Base-by-base conservation (phyloP, 2,329 filamentous ascomycete genomes). In the Neofusicoccum cordaticola region DNA sequence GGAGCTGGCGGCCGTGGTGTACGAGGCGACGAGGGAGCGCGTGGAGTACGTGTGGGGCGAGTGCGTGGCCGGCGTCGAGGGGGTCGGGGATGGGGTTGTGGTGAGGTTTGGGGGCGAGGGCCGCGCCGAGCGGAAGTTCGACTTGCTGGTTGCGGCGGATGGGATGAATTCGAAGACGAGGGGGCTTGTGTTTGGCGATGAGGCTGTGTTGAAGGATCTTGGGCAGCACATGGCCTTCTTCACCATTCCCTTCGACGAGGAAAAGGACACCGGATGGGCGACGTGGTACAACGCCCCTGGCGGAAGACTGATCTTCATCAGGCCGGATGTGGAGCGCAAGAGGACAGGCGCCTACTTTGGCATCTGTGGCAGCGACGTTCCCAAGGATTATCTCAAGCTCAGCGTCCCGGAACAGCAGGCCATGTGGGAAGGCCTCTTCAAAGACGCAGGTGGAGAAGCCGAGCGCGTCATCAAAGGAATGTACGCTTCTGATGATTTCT, bases 401-500 rank as follows among this genome's bases (percentile, higher is more conserved):
- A 17, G 19, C 17, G 45, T 62, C 3, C 31, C n/a, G 3, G 68
- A 63, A 22, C 66, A 74, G 51, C 69, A 72, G 67, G 65, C 53
- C 12, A 69, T 71, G 69, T 65, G 71, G 15, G 69, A 66, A 37
- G 67, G 66, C 2, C 67, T 71, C 5, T 81, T 78, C 42, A 65
- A 69, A 1, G 75, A 72, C n/a, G 75, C 73, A 0, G 79, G 79
- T 1, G 81, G 78, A 73, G 67, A 79, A 64, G 68, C 69, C 0
- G 71, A 76, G 2, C 72, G 77, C 0, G 70, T 79, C 2, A 53
- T 82, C 0, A 66, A 73, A 7, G 79, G 69, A 1, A 79, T 83
- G 78, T 69, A 74, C 34, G 70, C 69, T 0, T 69, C 75, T 0
- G 68, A 78, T 0, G 77, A 83, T 63, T 83, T 81, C 67, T 83